Conservation (phyloP, 2,329 filamentous ascomycete genomes). For the Fusarium denticulatum region DNA sequence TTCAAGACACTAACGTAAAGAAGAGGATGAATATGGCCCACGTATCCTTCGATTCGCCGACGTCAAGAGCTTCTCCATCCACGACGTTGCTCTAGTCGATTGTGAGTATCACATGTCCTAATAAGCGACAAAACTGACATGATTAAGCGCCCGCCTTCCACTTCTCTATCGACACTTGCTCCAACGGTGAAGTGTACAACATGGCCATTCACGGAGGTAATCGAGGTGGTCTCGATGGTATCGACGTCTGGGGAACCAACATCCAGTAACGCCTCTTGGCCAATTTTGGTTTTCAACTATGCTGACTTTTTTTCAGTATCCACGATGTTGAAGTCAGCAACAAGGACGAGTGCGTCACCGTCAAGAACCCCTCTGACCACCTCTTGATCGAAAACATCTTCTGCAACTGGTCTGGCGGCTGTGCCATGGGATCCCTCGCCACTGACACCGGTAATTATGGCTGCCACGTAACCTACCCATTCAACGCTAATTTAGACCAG, state of each 20-base stretch:
- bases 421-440: slow-evolving; percentile 32
- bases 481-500: neutral
- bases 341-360: slow-evolving; percentile 37
- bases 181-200: slow-evolving; percentile 33
- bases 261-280: neutral
- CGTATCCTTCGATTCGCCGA: slow-evolving; percentile 33
- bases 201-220: slow-evolving; percentile 33
- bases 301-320: neutral
- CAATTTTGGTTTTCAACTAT: rapidly evolving
- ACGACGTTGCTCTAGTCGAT: slow-evolving; percentile 34
- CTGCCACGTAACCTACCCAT: rapidly evolving
- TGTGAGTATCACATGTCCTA: neutral
- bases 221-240: slow-evolving; percentile 27
- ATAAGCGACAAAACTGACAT: neutral
- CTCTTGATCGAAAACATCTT: slow-evolving; percentile 37
- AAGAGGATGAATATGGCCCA: slow-evolving; percentile 30
- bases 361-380: slow-evolving; percentile 36
- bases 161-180: slow-evolving; percentile 32
- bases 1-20: neutral
- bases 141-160: slow-evolving; percentile 24
- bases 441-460: neutral
- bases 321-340: slow-evolving; percentile 39
- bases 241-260: slow-evolving; percentile 34
- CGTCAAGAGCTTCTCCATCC: slow-evolving; percentile 30
- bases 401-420: slow-evolving; percentile 37